Evolutionary conservation across 345 rosid species (phyloP).

Genomic region (Noccaea bulbosa): DNA sequence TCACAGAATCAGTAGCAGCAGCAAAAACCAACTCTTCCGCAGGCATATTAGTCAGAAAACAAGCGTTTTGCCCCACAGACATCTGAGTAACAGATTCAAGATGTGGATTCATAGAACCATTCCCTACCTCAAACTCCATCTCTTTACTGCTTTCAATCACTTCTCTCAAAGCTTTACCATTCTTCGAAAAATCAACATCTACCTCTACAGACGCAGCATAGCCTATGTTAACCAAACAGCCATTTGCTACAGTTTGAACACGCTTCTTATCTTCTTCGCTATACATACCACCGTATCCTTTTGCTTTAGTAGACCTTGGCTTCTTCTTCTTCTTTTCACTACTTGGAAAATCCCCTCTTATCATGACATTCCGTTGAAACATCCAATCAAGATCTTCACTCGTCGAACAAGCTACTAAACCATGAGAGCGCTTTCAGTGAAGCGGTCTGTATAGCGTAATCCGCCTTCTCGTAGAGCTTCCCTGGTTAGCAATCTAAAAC

Average conservation of each 20-base stretch:
- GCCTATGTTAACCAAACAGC: slow-evolving; percentile 54
- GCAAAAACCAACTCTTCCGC: slow-evolving; percentile 49
- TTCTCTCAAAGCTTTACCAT: slow-evolving; percentile 49
- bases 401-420: slow-evolving; percentile 63
- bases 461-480: slow-evolving; percentile 62
- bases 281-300: too few species aligned
- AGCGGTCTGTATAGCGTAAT: slow-evolving; percentile 69
- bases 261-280: slow-evolving; percentile 3
- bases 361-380: neutral
- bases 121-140: slow-evolving; percentile 82
- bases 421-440: slow-evolving; percentile 73
- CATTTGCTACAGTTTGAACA: slow-evolving; percentile 48
- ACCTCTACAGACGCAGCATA: slow-evolving; percentile 59
- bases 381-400: slow-evolving; percentile 48
- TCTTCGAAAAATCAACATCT: slow-evolving; percentile 27
- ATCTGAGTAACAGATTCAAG: slow-evolving; percentile 70
- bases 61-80: slow-evolving; percentile 82
- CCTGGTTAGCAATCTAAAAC: slow-evolving; percentile 62
- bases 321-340: too few species aligned
- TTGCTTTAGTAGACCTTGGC: too few species aligned
- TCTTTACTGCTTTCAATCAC: slow-evolving; percentile 69
- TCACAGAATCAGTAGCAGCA: slow-evolving; percentile 54
- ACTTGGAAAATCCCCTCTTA: slow-evolving; percentile 21
- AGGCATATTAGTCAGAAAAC: slow-evolving; percentile 29
- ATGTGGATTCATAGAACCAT: slow-evolving; percentile 64